Evolutionary conservation across 2,329 filamentous ascomycete genomes (phyloP).

Genomic region (Nothophoma quercina): DNA sequence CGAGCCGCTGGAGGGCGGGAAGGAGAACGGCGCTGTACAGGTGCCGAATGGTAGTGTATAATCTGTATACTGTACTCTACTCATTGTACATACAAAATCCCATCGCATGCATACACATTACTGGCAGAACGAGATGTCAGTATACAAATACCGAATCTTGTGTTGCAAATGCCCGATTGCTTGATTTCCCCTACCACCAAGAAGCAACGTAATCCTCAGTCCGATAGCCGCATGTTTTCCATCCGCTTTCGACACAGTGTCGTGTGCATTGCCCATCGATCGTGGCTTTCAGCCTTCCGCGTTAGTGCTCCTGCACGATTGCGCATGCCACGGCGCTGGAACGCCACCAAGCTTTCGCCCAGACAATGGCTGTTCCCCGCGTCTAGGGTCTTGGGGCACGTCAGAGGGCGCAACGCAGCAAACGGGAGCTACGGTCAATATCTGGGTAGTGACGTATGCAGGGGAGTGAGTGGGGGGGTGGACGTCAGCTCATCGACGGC

Average conservation of each 20-base stretch:
- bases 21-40: conserved; percentile 31
- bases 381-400: conserved; percentile 11
- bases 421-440: too few species aligned
- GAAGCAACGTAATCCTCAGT: too few species aligned
- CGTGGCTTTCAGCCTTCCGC: background rate
- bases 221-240: too few species aligned
- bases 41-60: conserved; percentile 39
- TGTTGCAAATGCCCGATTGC: too few species aligned
- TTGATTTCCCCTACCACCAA: too few species aligned
- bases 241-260: too few species aligned
- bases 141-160: too few species aligned
- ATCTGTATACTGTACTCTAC: background rate
- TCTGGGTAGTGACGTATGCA: conserved; percentile 2
- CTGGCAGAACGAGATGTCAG: too few species aligned
- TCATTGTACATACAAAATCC: background rate
- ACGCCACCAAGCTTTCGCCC: conserved; percentile 3
- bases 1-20: conserved; percentile 26
- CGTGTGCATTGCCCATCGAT: background rate
- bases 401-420: conserved; percentile 1
- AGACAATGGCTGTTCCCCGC: conserved; percentile 2
- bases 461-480: background rate
- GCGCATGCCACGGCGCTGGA: conserved; percentile 11
- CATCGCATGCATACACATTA: background rate
- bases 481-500: background rate
- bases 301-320: background rate